Conservation (phyloP, 345 rosid genomes). For the Syzygium aqueum region DNA sequence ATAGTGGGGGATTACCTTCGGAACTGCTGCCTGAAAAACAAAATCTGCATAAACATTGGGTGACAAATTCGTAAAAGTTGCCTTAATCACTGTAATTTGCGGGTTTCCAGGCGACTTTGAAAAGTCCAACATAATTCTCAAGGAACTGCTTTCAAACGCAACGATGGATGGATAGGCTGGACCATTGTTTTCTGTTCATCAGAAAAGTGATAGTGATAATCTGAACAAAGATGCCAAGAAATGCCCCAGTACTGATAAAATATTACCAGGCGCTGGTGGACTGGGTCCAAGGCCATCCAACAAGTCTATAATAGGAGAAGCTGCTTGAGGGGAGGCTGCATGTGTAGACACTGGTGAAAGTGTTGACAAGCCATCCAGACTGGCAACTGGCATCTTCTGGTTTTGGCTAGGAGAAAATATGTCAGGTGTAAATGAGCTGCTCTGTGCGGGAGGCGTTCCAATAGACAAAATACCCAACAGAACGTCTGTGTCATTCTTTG, state of each 20-base stretch:
- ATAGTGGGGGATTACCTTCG: constrained; percentile 53
- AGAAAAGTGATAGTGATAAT: background rate
- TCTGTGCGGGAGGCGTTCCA: constrained; percentile 61
- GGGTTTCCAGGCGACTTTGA: constrained; percentile 72
- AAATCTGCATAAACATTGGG: constrained; percentile 59
- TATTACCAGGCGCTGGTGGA: constrained; percentile 58
- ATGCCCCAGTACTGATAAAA: background rate
- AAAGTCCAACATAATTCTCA: constrained; percentile 70
- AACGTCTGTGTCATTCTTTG: constrained; percentile 71
- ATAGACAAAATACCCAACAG: constrained; percentile 85
- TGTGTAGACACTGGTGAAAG: constrained; percentile 25
- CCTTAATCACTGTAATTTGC: constrained; percentile 54
- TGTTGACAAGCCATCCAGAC: constrained; percentile 44
- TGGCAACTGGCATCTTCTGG: constrained; percentile 22
- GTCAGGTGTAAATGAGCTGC: constrained; percentile 42
- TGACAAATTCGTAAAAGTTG: constrained; percentile 73
- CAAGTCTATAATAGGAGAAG: constrained; percentile 63
- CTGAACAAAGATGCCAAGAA: constrained; percentile 4
- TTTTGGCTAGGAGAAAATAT: constrained; percentile 45
- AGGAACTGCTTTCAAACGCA: constrained; percentile 77
- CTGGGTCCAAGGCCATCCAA: constrained; percentile 71
- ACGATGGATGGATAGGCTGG: constrained; percentile 60
- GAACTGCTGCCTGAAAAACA: constrained; percentile 96
- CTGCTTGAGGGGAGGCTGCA: constrained; percentile 31
- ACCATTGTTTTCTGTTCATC: constrained; percentile 62